Base-by-base conservation (phyloP, 2,329 filamentous ascomycete genomes). In the Xylaria sp. region DNA sequence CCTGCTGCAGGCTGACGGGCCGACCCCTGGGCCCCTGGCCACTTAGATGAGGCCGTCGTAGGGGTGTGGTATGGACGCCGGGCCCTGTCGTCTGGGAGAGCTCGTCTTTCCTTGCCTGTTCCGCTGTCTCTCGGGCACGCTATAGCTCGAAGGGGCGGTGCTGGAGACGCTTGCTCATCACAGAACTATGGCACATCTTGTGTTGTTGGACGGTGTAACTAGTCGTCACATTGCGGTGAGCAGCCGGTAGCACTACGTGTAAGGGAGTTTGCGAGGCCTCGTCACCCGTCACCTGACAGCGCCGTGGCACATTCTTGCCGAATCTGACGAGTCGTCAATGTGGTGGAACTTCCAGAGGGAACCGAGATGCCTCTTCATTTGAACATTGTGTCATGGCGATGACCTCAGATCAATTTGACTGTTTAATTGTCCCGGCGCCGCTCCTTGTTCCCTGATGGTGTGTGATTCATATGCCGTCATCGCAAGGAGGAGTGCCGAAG, bases 211-310 rank as follows among this genome's bases (percentile, higher is more conserved):
- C 39, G 36, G 54, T 31, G 18, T 46, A 33, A 51, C 6, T 25
- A 23, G 20, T 55, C 41, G 36, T 57, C 39, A 48, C 46, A 60
- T 48, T 55, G 56, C 59, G 58, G 62, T 15, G 57, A 39, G 28
- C 41, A 28, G 60, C 55, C 49, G 52, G 64, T 65, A 52, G 60
- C 67, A 71, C 67, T 46, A 36, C 64, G 61, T 65, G 48, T 59
- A 43, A 54, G 52, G 63, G 23, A 9, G 55, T 25, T 36, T 63
- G 46, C 62, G 46, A 33, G 41, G 33, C 54, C 55, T 70, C 67
- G 70, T 68, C 68, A 71, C 51, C 56, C 64, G 67, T 67, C 67
- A 66, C 67, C 55, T 55, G 62, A 62, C 64, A 70, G 55, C 60
- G 62, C 13, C 33, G 20, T 52, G 66, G 67, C 60, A 67, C 63